Conservation (phyloP, 2,329 filamentous ascomycete genomes). For the Orbilia javanica region DNA sequence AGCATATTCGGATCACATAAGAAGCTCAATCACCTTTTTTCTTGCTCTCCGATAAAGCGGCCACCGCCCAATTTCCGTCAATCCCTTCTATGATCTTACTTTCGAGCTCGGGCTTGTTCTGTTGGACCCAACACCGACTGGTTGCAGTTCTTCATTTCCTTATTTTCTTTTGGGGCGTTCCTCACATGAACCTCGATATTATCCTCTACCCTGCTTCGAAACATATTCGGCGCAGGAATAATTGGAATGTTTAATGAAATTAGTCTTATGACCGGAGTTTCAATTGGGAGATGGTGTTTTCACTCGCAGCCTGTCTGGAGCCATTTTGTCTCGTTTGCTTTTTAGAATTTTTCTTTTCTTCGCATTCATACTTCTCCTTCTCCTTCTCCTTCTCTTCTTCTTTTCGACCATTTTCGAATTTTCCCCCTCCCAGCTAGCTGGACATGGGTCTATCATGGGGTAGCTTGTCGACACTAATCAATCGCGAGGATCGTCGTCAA, state of each 20-base stretch:
- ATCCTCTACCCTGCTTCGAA: conserved; percentile 58
- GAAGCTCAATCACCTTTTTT: conserved; percentile 35
- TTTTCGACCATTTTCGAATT: conserved; percentile 28
- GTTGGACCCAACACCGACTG: conserved; percentile 54
- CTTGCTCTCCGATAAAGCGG: conserved; percentile 32
- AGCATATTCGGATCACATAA: conserved; percentile 28
- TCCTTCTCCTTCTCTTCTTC: conserved; percentile 36
- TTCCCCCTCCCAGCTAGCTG: conserved; percentile 28
- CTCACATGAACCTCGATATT: conserved; percentile 58
- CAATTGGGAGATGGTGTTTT: conserved; percentile 58
- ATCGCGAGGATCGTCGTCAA: conserved; percentile 58
- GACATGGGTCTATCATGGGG: conserved; percentile 56
- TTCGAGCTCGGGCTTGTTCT: conserved; percentile 49
- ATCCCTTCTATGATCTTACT: conserved; percentile 12
- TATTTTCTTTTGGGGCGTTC: conserved; percentile 57
- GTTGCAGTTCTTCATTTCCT: conserved; percentile 44
- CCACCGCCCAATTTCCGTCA: conserved; percentile 30
- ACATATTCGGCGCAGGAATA: conserved; percentile 57
- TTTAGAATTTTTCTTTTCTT: conserved; percentile 45
- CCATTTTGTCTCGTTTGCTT: conserved; percentile 54
- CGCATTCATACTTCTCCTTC: conserved; percentile 27
- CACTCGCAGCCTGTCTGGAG: conserved; percentile 42
- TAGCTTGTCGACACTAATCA: conserved; percentile 58
- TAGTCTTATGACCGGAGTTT: conserved; percentile 59
- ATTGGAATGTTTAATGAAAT: conserved; percentile 59